Evolutionary conservation across 2,329 filamentous ascomycete species (phyloP).

Genomic region (Echinosphaeria canescens): DNA sequence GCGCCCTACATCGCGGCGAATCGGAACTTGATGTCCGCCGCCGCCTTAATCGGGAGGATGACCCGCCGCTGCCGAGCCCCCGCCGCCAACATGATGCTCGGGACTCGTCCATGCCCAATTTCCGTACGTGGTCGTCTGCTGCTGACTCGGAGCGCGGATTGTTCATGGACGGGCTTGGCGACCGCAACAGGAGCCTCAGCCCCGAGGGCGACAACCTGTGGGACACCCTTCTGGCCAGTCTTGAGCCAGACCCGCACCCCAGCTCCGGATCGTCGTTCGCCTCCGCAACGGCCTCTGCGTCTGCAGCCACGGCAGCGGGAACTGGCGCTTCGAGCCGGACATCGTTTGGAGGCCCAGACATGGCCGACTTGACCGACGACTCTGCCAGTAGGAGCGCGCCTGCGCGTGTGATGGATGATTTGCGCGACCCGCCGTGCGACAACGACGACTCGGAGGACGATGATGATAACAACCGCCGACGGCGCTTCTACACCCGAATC

Average conservation of each 20-base stretch:
- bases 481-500: too few species aligned
- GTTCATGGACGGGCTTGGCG: slow-evolving; percentile 73
- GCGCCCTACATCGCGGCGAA: too few species aligned
- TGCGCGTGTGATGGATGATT: slow-evolving; percentile 16
- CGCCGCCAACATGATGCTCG: too few species aligned
- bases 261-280: slow-evolving; percentile 75
- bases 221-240: slow-evolving; percentile 62
- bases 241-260: slow-evolving; percentile 62
- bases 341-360: slow-evolving; percentile 17
- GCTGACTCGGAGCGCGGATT: too few species aligned
- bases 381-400: too few species aligned
- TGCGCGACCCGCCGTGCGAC: slow-evolving; percentile 30
- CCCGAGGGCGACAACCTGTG: slow-evolving; percentile 46
- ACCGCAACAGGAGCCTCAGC: slow-evolving; percentile 67
- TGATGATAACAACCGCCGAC: too few species aligned
- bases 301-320: slow-evolving; percentile 12
- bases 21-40: too few species aligned
- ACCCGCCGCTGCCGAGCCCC: too few species aligned
- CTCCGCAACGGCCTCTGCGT: slow-evolving; percentile 31
- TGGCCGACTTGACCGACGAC: slow-evolving; percentile 15
- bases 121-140: too few species aligned
- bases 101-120: too few species aligned
- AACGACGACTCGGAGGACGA: slow-evolving; percentile 31
- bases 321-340: slow-evolving; percentile 22
- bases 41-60: too few species aligned